Conservation (phyloP, 2,329 filamentous ascomycete species). For the Fusarium albosuccineum region DNA sequence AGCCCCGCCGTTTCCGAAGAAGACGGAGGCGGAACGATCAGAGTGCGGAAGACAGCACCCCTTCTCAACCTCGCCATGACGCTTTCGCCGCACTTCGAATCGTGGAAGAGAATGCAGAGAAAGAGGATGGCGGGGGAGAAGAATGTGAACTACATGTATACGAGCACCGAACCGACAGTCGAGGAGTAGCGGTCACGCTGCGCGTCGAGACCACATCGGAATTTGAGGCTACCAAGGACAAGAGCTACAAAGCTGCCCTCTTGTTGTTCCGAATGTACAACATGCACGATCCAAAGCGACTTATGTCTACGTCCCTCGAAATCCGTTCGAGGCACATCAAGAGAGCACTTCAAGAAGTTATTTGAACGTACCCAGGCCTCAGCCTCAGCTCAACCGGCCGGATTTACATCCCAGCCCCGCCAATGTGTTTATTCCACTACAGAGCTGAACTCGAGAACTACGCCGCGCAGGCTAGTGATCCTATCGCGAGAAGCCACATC, state of each 20-base stretch:
- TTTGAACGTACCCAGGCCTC: not conserved
- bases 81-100: no score
- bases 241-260: not conserved
- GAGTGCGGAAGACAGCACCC: no score
- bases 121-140: not conserved
- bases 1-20: no score
- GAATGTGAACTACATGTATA: slow-evolving; percentile 3
- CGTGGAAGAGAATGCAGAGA: no score
- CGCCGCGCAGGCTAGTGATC: no score
- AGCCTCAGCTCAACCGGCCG: not conserved
- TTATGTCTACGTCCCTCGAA: not conserved
- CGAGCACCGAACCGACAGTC: not conserved
- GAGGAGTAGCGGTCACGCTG: not conserved
- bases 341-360: not conserved
- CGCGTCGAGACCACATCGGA: not conserved
- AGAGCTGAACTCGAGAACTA: no score
- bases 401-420: not conserved
- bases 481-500: no score
- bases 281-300: no score
- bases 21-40: no score
- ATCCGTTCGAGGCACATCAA: slow-evolving; percentile 1
- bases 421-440: slow-evolving; percentile 11
- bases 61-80: no score
- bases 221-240: not conserved
- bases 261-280: not conserved